phyloP scores from a whole-genome alignment of 805 yeast genomes.

The Yarrowia sp. region DNA sequence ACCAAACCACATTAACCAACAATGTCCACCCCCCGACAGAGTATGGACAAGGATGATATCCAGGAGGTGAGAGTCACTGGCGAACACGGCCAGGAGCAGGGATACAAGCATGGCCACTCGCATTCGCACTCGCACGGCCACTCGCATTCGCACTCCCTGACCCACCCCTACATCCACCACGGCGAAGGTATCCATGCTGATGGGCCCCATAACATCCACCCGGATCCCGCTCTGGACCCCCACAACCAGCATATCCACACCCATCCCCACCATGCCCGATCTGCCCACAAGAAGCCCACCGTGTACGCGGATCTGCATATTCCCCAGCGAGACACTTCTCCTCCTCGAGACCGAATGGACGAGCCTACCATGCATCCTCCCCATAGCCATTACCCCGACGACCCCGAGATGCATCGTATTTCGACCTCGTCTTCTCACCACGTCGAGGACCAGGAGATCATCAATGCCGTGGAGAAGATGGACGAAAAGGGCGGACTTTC shows the following conservation, averaged over 20 bases:
- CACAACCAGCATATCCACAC: constrained; percentile 48
- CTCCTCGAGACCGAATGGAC: constrained; percentile 39
- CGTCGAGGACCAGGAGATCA: constrained; percentile 8
- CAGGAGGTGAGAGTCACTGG: constrained; percentile 1
- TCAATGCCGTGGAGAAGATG: not conserved
- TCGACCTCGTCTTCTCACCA: constrained; percentile 2
- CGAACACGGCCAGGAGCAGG: constrained; percentile 25
- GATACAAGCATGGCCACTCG: constrained; percentile 5
- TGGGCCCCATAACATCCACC: constrained; percentile 33
- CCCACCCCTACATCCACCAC: constrained; percentile 19
- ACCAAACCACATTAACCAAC: too few species aligned
- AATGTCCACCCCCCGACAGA: constrained; percentile 13
- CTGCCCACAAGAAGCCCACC: constrained; percentile 45
- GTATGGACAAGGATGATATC: constrained; percentile 4
- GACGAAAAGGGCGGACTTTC: constrained; percentile 30
- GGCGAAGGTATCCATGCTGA: constrained; percentile 27
- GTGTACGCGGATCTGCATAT: constrained; percentile 42
- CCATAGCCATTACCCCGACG: constrained; percentile 20
- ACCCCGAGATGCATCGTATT: constrained; percentile 7
- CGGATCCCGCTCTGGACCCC: constrained; percentile 50
- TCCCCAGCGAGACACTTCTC: constrained; percentile 42
- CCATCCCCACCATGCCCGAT: constrained; percentile 46
- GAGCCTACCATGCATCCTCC: constrained; percentile 39
- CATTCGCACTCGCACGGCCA: not conserved
- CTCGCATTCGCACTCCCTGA: constrained; percentile 4